A percentile compares a stretch with the other conserved stretches of the same genome.
phyloP scores from a whole-genome alignment of 805 yeast genomes.

The Maudiozyma barnettii region DNA sequence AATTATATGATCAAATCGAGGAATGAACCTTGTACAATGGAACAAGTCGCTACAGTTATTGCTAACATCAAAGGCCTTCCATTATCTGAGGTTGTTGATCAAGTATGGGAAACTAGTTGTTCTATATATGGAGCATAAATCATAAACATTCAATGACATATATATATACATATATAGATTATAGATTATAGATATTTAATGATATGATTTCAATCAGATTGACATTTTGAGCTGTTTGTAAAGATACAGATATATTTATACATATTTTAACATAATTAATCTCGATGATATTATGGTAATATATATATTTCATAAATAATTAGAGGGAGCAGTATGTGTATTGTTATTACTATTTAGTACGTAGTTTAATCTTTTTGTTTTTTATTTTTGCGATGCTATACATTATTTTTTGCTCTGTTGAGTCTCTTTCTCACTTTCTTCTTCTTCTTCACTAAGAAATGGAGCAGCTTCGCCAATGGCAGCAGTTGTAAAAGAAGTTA shows the following conservation, averaged over 20 bases:
- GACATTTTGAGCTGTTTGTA: no score
- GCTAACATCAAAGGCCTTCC: slow-evolving; percentile 39
- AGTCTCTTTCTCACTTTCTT: slow-evolving; percentile 5
- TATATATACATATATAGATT: no score
- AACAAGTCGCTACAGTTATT: slow-evolving; percentile 65
- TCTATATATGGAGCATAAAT: slow-evolving; percentile 29
- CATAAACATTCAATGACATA: neutral
- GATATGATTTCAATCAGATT: no score
- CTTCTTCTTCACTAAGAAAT: slow-evolving; percentile 6
- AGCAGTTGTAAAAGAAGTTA: slow-evolving; percentile 40
- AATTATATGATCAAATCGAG: slow-evolving; percentile 58
- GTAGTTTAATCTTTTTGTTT: no score
- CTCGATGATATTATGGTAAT: no score
- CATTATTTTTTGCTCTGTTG: slow-evolving; percentile 10
- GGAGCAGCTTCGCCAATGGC: slow-evolving; percentile 23
- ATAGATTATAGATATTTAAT: no score
- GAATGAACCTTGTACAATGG: slow-evolving; percentile 86
- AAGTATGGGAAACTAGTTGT: slow-evolving; percentile 45
- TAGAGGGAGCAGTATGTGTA: neutral
- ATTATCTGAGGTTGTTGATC: slow-evolving; percentile 36
- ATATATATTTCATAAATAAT: no score
- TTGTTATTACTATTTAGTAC: neutral
- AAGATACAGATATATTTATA: no score
- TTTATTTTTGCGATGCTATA: no score
- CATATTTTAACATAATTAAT: neutral